phyloP scores from a whole-genome alignment of 2,329 filamentous ascomycete genomes.

The Phialocephala subalpina region DNA sequence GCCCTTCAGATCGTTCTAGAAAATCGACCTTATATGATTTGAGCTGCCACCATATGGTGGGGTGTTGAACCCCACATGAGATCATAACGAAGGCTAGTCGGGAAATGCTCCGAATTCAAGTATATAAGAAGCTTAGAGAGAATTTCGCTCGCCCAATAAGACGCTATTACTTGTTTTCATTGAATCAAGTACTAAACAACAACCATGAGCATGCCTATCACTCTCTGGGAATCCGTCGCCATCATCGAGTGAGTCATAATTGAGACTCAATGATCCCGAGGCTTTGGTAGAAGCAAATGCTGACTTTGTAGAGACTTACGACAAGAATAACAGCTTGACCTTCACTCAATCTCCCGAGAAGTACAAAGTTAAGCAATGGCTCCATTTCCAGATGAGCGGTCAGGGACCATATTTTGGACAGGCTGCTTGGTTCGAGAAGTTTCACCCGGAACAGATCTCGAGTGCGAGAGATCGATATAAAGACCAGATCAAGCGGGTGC shows the following conservation, averaged over 20 bases:
- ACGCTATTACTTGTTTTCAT: too few species aligned
- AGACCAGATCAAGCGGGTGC: slow-evolving; percentile 47
- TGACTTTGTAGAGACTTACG: slow-evolving; percentile 48
- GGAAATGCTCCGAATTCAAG: not conserved
- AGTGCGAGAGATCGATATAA: slow-evolving; percentile 53
- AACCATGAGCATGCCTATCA: slow-evolving; percentile 24
- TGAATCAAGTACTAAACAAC: slow-evolving; percentile 2
- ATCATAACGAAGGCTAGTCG: not conserved
- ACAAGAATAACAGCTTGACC: slow-evolving; percentile 46
- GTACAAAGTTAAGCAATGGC: slow-evolving; percentile 47
- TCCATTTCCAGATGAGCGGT: slow-evolving; percentile 49
- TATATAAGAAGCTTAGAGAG: not conserved
- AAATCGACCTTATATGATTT: not conserved
- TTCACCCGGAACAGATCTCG: slow-evolving; percentile 50
- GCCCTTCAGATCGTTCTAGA: too few species aligned
- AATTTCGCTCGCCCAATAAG: too few species aligned
- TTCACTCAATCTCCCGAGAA: slow-evolving; percentile 44
- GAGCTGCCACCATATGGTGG: not conserved
- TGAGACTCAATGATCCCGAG: not conserved
- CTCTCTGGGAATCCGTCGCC: slow-evolving; percentile 52
- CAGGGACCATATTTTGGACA: slow-evolving; percentile 52
- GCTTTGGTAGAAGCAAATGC: not conserved
- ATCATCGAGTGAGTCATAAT: slow-evolving; percentile 49
- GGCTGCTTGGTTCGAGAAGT: slow-evolving; percentile 44
- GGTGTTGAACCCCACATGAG: slow-evolving; percentile 3